Evolutionary conservation across 2,329 filamentous ascomycete genomes (phyloP).

Genomic region (Calonectria leucothoes): DNA sequence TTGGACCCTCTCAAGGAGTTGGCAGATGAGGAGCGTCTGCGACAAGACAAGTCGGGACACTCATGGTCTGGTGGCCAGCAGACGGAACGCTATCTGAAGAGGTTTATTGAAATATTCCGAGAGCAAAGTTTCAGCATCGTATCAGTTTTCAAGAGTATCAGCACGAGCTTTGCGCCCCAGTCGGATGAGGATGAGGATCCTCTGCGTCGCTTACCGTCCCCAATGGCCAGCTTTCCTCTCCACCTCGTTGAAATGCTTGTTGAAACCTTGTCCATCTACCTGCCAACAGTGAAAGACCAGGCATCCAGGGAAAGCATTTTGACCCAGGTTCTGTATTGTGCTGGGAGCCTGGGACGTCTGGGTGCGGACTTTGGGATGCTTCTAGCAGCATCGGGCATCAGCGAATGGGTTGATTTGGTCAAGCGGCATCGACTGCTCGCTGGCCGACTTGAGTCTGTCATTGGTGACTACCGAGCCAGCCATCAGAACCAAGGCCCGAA

Average conservation of each 20-base stretch:
- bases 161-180: constrained; percentile 53
- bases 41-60: constrained; percentile 54
- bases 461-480: constrained; percentile 60
- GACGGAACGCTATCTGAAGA: constrained; percentile 92
- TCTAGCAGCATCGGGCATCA: constrained; percentile 69
- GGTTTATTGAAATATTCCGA: constrained; percentile 96
- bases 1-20: constrained; percentile 87
- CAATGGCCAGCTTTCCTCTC: constrained; percentile 85
- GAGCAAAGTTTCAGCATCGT: constrained; percentile 98
- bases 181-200: constrained; percentile 40
- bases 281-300: constrained; percentile 85
- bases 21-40: constrained; percentile 83
- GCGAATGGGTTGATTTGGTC: constrained; percentile 90
- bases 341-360: constrained; percentile 87
- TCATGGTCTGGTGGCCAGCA: constrained; percentile 83
- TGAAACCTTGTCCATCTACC: constrained; percentile 78
- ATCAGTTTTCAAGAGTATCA: constrained; percentile 91
- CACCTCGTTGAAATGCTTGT: constrained; percentile 85
- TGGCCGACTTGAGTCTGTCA: constrained; percentile 78
- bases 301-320: constrained; percentile 86
- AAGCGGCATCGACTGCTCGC: constrained; percentile 88
- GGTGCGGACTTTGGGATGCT: constrained; percentile 95
- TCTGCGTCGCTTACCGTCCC: constrained; percentile 75
- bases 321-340: constrained; percentile 93
- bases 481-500: constrained; percentile 23